Percentiles rank a stretch among this genome's conserved stretches.
Evolutionary conservation across 371 early-diverging fungal genomes (phyloP).

Genomic region (Mitosporidium daphniae): DNA sequence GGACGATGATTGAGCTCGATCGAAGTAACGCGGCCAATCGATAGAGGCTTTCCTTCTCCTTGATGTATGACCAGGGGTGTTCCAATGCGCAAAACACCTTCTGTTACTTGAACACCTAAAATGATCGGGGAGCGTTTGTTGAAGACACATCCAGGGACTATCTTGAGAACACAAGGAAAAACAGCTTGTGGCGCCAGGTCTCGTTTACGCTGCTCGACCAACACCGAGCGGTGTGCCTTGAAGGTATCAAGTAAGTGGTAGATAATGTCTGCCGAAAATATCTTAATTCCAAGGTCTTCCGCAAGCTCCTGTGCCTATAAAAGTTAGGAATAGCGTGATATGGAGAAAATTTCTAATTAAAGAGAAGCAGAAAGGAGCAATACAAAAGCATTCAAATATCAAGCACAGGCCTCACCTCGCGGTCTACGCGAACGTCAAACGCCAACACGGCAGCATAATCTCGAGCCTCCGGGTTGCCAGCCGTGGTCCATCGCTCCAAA

Average conservation of each 20-base stretch:
- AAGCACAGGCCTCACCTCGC: no score
- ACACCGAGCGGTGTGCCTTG: constrained; percentile 26
- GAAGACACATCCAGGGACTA: constrained; percentile 72
- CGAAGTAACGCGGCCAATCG: constrained; percentile 61
- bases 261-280: constrained; percentile 92
- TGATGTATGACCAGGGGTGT: constrained; percentile 35
- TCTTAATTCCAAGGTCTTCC: constrained; percentile 48
- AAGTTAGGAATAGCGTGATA: no score
- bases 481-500: constrained; percentile 42
- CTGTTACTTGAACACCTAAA: constrained; percentile 77
- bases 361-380: no score
- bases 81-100: constrained; percentile 56
- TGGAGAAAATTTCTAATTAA: no score
- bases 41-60: constrained; percentile 12
- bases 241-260: constrained; percentile 94
- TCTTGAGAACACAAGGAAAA: constrained; percentile 75
- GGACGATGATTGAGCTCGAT: constrained; percentile 84
- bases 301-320: constrained; percentile 71
- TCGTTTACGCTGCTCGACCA: constrained; percentile 41
- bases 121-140: constrained; percentile 86
- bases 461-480: no score
- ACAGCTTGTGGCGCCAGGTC: constrained; percentile 56
- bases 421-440: constrained; percentile 91
- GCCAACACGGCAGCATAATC: constrained; percentile 79
- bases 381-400: no score